Evolutionary conservation across 2,329 filamentous ascomycete species (phyloP), one percentile per base, ranked within the genome.

Genomic region (Aspergillus sclerotialis): DNA sequence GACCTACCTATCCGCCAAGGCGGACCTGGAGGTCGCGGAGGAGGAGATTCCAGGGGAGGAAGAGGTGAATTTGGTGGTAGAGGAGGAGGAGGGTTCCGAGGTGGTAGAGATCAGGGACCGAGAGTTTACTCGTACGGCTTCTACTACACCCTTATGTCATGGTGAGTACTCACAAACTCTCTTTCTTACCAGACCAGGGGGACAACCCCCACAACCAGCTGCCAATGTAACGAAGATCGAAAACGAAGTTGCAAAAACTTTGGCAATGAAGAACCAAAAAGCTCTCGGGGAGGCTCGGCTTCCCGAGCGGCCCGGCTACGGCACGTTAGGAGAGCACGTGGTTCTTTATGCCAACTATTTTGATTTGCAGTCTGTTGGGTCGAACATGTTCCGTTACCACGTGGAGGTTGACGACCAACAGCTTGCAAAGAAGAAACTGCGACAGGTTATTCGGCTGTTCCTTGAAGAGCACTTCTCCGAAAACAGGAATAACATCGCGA

Each of bases 401-500:
- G 43, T 72, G 13, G 43, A 53, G 7, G 50, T 61, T 13, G 45
- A 53, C 3, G 51, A 42, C 5, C 44, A 42, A 5, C 32, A 45
- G 4, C 50, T 52, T 3, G 34, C 52, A 26, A 66, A 64, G 33
- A 60, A 60, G 21, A 73, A 69, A 50, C 68, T 60, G 23, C 62
- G 63, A 27, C 65, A 67, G 4, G 56, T 76, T 4, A 56, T 78
- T 11, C 53, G 69, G 11, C 46, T 71, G 14, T 45, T 78, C 12
- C 43, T 67, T 11, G 56, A 64, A 33, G 50, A 62, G 39, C 43
- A 63, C 40, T 52, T 63, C 44, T 5, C 45, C 2, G 15, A 49
- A n/a, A 28, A 49, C 11, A 40, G 40, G 17, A 43, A 41, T 7
- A 36, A 43, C 23, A 55, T 69, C 30, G 62, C 63, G 1, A 61